Conservation (phyloP, 306 rosid genomes). For the Dalbergia oliveri region DNA sequence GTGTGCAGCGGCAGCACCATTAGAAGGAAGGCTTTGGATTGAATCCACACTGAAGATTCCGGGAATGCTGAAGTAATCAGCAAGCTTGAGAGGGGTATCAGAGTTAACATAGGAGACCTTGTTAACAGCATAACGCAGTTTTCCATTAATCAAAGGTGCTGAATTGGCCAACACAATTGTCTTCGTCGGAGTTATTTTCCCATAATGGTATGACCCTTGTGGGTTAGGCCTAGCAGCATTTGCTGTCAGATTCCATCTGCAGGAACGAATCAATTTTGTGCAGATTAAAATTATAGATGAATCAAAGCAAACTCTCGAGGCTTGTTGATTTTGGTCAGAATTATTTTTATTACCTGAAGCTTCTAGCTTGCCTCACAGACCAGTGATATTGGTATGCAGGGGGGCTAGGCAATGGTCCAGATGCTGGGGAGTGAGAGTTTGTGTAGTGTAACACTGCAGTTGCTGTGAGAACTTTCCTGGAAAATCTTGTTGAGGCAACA, state of each 20-base stretch:
- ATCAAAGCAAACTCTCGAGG: background rate
- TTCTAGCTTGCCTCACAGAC: slow-evolving; percentile 94
- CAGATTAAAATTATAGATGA: background rate
- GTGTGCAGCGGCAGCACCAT: slow-evolving; percentile 62
- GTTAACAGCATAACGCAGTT: slow-evolving; percentile 80
- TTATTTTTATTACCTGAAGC: slow-evolving; percentile 63
- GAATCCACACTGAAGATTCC: slow-evolving; percentile 73
- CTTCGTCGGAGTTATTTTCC: slow-evolving; percentile 74
- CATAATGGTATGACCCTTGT: slow-evolving; percentile 96
- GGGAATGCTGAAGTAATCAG: slow-evolving; percentile 91
- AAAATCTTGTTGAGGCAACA: slow-evolving; percentile 88
- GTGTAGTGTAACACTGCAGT: slow-evolving; percentile 78
- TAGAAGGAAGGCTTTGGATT: slow-evolving; percentile 75
- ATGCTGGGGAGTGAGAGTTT: slow-evolving; percentile 79
- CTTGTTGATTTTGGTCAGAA: background rate
- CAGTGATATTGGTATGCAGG: slow-evolving; percentile 70
- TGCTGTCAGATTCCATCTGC: slow-evolving; percentile 96
- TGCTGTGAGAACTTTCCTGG: slow-evolving; percentile 64
- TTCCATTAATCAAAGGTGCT: slow-evolving; percentile 78
- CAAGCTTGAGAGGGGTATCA: slow-evolving; percentile 94
- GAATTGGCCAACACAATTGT: slow-evolving; percentile 81
- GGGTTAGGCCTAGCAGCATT: slow-evolving; percentile 99
- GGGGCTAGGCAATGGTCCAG: slow-evolving; percentile 83
- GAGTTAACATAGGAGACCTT: slow-evolving; percentile 76
- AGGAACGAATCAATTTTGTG: slow-evolving; percentile 31